Evolutionary conservation across 2,329 filamentous ascomycete genomes (phyloP), one percentile per base, ranked within the genome.

Genomic region (Exserohilum rostratum): DNA sequence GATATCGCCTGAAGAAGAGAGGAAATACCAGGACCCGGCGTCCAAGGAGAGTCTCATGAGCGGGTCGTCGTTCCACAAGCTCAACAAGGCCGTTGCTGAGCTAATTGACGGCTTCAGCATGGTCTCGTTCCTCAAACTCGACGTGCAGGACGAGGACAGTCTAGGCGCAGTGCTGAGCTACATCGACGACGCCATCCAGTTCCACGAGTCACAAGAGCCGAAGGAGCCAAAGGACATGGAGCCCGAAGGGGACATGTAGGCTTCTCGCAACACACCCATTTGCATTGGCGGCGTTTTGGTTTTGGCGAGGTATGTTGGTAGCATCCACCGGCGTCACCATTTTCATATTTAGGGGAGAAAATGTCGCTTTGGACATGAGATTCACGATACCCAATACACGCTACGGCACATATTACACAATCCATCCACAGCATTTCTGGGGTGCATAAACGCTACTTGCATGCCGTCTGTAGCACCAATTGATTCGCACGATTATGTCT

Each of bases 91-190:
- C 0, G 93, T 99, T 5, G 95, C 90, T 0, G 86, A 90, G 48
- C 80, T 99, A 61, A 96, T 99, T 62, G 95, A 98, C 75, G 95
- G 91, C 76, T 99, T 97, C 78, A 96, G 92, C 78, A 96, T 99
- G 91, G 91, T 99, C 11, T 96, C 90, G 43, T 99, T 96, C 72
- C 81, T 97, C 53, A 91, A 93, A 78, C 81, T 98, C 39, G 90
- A 98, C 70, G 89, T 88, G 25, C 90, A 95, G 62, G 88, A 96
- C 67, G 93, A 98, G 77, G 92, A 98, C 67, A 98, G 93, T 70
- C 87, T 98, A 3, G 88, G 84, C 1, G 87, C 83, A 1, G 88
- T 96, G 22, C 77, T 97, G 65, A 96, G 91, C 80, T 91, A 96
- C 77, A 95, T 97, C 65, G 93, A 97, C 73, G 91, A 97, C 77